Evolutionary conservation across 169 alveolate genomes (phyloP).

Genomic region (Plasmodium cynomolgi): DNA sequence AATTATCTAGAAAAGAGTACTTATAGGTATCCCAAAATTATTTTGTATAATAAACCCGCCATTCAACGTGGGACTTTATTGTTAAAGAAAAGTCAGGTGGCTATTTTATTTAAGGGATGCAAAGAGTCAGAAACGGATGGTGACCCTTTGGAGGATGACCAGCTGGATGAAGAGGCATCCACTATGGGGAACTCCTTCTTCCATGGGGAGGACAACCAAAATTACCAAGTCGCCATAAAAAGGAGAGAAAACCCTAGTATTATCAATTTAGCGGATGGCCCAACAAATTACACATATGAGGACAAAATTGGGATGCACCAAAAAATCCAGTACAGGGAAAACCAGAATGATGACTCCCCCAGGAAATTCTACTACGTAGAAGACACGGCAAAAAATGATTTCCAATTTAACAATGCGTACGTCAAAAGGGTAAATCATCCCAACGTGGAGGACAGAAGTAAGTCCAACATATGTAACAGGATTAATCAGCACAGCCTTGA

Average conservation of each 20-base stretch:
- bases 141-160: neutral
- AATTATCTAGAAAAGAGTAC: constrained; percentile 49
- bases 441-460: neutral
- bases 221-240: neutral
- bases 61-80: constrained; percentile 57
- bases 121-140: neutral
- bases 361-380: constrained; percentile 2
- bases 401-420: neutral
- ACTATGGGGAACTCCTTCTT: neutral
- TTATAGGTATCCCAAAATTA: constrained; percentile 69
- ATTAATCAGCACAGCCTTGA: neutral
- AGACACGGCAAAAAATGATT: neutral
- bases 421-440: neutral
- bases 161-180: neutral
- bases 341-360: neutral
- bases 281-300: neutral
- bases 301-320: neutral
- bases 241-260: neutral
- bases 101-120: constrained; percentile 51
- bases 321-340: neutral
- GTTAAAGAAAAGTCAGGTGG: constrained; percentile 38
- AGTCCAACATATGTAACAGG: constrained; percentile 1
- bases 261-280: neutral
- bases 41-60: constrained; percentile 59
- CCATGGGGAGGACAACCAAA: neutral